Conservation (phyloP, 78 protist genomes). For the Dictyostelium intermedium region DNA sequence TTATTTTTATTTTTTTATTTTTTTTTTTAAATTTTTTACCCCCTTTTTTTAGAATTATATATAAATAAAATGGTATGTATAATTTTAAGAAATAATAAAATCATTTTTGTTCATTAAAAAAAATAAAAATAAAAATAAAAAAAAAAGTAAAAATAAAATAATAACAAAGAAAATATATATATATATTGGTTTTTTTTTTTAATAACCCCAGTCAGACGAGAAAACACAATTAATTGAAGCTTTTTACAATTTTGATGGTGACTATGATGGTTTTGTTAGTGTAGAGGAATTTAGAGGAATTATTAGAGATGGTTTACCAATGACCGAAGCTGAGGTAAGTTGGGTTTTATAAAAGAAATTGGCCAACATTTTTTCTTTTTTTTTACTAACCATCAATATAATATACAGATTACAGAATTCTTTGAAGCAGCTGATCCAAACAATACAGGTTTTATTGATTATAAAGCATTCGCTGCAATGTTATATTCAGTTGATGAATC, state of each 20-base stretch:
- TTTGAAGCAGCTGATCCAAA: conserved; percentile 73
- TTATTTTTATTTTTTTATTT: neutral
- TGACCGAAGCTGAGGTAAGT: conserved; percentile 55
- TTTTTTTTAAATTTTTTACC: neutral
- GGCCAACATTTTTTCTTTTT: no score
- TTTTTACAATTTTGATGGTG: conserved; percentile 60
- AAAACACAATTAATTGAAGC: conserved; percentile 72
- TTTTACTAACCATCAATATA: neutral
- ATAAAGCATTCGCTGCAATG: conserved; percentile 55
- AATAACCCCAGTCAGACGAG: conserved; percentile 34
- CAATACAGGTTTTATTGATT: conserved; percentile 73
- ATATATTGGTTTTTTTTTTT: no score
- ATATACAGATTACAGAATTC: conserved; percentile 32
- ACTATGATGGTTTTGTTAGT: conserved; percentile 70
- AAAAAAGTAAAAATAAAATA: no score
- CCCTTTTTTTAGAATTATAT: neutral
- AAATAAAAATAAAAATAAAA: no score
- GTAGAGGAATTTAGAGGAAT: conserved; percentile 70
- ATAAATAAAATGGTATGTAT: neutral
- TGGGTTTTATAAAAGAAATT: neutral
- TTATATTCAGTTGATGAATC: conserved; percentile 76
- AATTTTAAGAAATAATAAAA: neutral
- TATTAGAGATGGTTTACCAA: conserved; percentile 74
- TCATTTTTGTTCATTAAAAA: no score
- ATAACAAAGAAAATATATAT: no score